Conservation (phyloP, 306 rosid species). For the Pterocarpus macrocarpus region DNA sequence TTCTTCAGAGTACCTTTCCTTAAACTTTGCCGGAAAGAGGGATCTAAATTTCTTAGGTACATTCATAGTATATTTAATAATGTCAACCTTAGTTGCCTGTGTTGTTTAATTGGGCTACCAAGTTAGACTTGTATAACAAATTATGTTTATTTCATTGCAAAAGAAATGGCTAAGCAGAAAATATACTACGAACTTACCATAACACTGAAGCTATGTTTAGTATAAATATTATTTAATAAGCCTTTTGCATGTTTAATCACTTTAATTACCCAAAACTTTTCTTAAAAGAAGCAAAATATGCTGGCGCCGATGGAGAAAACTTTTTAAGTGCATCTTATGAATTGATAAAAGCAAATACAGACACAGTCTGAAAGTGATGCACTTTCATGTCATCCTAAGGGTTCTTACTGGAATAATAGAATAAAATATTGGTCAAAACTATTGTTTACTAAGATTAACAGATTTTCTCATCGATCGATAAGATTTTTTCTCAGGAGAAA, state of each 20-base stretch:
- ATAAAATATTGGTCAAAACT: constrained; percentile 34
- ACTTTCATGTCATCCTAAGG: constrained; percentile 50
- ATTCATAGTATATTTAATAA: constrained; percentile 34
- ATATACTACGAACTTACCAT: constrained; percentile 13
- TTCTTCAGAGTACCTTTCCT: constrained; percentile 31
- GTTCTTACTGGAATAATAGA: constrained; percentile 39
- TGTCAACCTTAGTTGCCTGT: neutral
- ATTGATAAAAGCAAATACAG: constrained; percentile 38
- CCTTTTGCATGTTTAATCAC: constrained; percentile 33
- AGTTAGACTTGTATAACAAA: constrained; percentile 28
- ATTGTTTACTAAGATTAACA: constrained; percentile 46
- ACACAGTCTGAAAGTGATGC: constrained; percentile 44
- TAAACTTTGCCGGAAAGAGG: constrained; percentile 51
- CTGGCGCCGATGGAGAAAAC: constrained; percentile 22
- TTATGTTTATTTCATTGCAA: constrained; percentile 23
- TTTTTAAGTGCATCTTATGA: constrained; percentile 38
- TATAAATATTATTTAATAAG: constrained; percentile 26
- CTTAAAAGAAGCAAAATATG: constrained; percentile 48
- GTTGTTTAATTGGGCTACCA: constrained; percentile 32
- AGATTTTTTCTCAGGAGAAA: constrained; percentile 46
- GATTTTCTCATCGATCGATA: constrained; percentile 54
- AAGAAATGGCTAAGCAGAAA: constrained; percentile 33
- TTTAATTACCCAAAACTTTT: constrained; percentile 41
- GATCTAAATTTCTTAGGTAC: constrained; percentile 34
- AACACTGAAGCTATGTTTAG: constrained; percentile 41